Percentiles rank a stretch among this genome's conserved stretches.
These are phyloP conservation scores for Perkinsus olseni DNA, from an alignment of 169 alveolate genomes.

Conservation along the genomic window DNA sequence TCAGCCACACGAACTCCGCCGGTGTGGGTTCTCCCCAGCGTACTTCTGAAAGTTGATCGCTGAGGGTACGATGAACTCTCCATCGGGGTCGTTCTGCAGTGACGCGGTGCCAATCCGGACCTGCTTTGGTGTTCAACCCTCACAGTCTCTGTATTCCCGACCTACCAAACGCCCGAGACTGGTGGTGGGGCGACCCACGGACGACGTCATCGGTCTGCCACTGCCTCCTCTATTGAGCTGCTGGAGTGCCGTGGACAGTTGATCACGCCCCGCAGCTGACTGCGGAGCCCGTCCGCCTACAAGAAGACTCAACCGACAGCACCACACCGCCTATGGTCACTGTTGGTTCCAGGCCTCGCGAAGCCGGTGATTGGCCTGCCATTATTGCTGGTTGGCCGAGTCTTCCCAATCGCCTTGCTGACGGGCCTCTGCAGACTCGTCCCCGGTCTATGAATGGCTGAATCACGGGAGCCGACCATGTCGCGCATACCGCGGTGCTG, in stretches of 20 bases:
- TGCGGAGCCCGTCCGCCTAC: background rate
- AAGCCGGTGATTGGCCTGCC: constrained; percentile 76
- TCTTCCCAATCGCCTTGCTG: constrained; percentile 31
- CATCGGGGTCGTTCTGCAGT: background rate
- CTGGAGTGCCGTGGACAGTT: background rate
- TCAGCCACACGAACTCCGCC: background rate
- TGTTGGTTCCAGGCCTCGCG: constrained; percentile 65
- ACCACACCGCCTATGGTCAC: background rate
- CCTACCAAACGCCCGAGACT: background rate
- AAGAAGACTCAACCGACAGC: background rate
- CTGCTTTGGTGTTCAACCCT: background rate
- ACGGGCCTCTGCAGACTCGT: constrained; percentile 59
- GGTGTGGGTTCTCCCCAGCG: background rate
- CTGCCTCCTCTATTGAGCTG: background rate
- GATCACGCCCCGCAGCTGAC: background rate
- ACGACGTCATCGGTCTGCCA: background rate
- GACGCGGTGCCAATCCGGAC: background rate
- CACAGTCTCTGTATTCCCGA: background rate
- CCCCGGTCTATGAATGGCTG: constrained; percentile 53
- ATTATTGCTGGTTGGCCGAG: constrained; percentile 62
- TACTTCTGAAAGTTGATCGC: background rate
- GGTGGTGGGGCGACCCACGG: background rate
- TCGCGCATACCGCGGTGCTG: constrained; percentile 35
- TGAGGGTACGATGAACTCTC: background rate
- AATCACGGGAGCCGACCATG: background rate